These are phyloP conservation scores for Papiliotrema nemorosa DNA, from an alignment of 1,284 basidiomycete genomes.

Conservation along the genomic window DNA sequence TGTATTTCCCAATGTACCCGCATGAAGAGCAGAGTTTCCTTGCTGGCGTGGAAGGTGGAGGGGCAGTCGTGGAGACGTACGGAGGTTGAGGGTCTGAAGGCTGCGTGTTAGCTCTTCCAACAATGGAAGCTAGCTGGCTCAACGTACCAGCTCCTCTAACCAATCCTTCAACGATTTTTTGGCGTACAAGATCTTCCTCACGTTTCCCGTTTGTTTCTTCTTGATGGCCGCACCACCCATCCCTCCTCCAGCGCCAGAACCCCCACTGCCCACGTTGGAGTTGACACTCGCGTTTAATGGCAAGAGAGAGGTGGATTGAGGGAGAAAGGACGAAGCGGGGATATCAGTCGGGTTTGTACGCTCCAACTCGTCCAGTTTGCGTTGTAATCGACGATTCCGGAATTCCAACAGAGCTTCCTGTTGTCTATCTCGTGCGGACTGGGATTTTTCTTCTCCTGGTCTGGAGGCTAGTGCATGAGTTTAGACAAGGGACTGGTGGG, in stretches of 20 bases:
- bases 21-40: slow-evolving; percentile 39
- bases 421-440: slow-evolving; percentile 1
- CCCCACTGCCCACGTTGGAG: background rate
- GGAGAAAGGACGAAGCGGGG: slow-evolving; percentile 39
- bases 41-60: slow-evolving; percentile 27
- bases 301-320: slow-evolving; percentile 4
- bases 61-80: slow-evolving; percentile 32
- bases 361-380: slow-evolving; percentile 47
- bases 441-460: no score
- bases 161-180: slow-evolving; percentile 46
- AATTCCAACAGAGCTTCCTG: slow-evolving; percentile 37
- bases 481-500: background rate
- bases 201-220: slow-evolving; percentile 47
- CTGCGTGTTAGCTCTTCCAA: slow-evolving; percentile 8
- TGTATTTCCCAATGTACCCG: slow-evolving; percentile 39
- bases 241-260: background rate
- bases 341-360: slow-evolving; percentile 48
- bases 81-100: slow-evolving; percentile 32
- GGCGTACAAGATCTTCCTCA: slow-evolving; percentile 38
- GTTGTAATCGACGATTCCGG: slow-evolving; percentile 30
- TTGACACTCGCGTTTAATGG: background rate
- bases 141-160: slow-evolving; percentile 43
- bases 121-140: no score
- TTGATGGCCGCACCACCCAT: slow-evolving; percentile 16
- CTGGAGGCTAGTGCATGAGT: no score